A percentile compares a stretch with the other conserved stretches of the same genome.
These are phyloP conservation scores for Giardia duodenalis DNA, from an alignment of 208 protist species.

Conservation along the genomic window DNA sequence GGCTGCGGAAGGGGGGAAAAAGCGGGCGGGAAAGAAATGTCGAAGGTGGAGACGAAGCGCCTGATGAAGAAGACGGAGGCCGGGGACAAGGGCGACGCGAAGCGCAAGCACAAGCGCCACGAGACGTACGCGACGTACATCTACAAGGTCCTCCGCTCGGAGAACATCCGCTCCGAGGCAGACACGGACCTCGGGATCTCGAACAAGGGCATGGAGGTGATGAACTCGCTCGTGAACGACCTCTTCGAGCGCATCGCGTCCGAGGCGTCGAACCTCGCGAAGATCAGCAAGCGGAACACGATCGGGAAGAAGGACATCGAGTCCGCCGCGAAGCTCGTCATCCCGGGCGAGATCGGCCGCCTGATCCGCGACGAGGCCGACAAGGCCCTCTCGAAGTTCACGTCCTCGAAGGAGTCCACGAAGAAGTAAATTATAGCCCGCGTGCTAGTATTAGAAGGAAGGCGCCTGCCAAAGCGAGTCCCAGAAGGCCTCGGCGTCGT, in stretches of 20 bases:
- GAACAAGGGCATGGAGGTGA: constrained; percentile 45
- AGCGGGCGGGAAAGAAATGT: background rate
- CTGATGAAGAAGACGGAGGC: background rate
- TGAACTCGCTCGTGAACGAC: constrained; percentile 51
- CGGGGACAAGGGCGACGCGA: background rate
- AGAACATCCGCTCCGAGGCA: constrained; percentile 28
- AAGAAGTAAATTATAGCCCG: constrained; percentile 19
- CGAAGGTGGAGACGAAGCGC: background rate
- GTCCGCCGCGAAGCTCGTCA: constrained; percentile 46
- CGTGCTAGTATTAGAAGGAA: too few species aligned
- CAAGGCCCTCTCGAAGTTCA: constrained; percentile 50
- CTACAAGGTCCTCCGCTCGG: constrained; percentile 47
- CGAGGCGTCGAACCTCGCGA: constrained; percentile 45
- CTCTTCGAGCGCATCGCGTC: constrained; percentile 50
- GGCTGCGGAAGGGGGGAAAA: background rate
- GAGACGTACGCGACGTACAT: constrained; percentile 31
- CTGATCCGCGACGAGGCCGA: constrained; percentile 47
- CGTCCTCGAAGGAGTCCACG: constrained; percentile 16
- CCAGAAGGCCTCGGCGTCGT: too few species aligned
- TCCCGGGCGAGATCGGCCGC: constrained; percentile 48
- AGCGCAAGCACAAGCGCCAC: background rate
- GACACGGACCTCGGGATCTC: constrained; percentile 50
- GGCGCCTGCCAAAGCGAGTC: too few species aligned
- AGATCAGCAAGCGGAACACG: constrained; percentile 45
- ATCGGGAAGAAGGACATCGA: constrained; percentile 46